Evolutionary conservation across 2,329 filamentous ascomycete genomes (phyloP).

Genomic region (Penicillium sclerotigenum): DNA sequence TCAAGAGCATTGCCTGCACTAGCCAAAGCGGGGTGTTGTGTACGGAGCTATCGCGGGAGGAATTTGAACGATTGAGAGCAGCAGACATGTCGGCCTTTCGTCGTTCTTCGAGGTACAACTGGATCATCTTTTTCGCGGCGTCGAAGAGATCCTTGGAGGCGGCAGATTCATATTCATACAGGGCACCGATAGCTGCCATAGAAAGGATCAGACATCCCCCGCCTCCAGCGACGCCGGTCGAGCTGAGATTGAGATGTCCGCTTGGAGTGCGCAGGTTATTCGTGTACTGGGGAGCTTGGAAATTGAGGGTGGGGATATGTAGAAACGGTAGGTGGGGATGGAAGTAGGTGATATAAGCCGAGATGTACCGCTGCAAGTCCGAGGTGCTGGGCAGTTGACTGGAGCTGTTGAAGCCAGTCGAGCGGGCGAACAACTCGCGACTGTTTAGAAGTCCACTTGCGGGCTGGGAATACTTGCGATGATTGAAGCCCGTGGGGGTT

Average conservation of each 20-base stretch:
- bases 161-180: slow-evolving; percentile 81
- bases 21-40: slow-evolving; percentile 86
- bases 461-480: slow-evolving; percentile 60
- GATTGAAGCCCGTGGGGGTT: slow-evolving; percentile 56
- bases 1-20: slow-evolving; percentile 93
- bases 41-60: slow-evolving; percentile 58
- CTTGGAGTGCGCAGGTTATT: slow-evolving; percentile 58
- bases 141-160: slow-evolving; percentile 85
- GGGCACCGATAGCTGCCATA: slow-evolving; percentile 79
- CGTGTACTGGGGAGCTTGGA: slow-evolving; percentile 71
- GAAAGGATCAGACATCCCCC: slow-evolving; percentile 82
- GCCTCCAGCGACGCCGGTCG: slow-evolving; percentile 63
- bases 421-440: slow-evolving; percentile 36
- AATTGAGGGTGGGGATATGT: slow-evolving; percentile 86
- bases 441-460: slow-evolving; percentile 50
- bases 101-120: slow-evolving; percentile 85
- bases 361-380: slow-evolving; percentile 86
- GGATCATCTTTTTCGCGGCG: slow-evolving; percentile 91
- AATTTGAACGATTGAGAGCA: slow-evolving; percentile 53
- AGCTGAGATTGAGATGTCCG: slow-evolving; percentile 50
- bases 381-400: slow-evolving; percentile 69
- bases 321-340: slow-evolving; percentile 94
- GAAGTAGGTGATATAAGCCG: slow-evolving; percentile 85
- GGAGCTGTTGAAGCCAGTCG: slow-evolving; percentile 41
- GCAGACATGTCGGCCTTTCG: slow-evolving; percentile 76